These are phyloP conservation scores for Diaporthe australafricana DNA, from an alignment of 2,329 filamentous ascomycete genomes.

Conservation along the genomic window DNA sequence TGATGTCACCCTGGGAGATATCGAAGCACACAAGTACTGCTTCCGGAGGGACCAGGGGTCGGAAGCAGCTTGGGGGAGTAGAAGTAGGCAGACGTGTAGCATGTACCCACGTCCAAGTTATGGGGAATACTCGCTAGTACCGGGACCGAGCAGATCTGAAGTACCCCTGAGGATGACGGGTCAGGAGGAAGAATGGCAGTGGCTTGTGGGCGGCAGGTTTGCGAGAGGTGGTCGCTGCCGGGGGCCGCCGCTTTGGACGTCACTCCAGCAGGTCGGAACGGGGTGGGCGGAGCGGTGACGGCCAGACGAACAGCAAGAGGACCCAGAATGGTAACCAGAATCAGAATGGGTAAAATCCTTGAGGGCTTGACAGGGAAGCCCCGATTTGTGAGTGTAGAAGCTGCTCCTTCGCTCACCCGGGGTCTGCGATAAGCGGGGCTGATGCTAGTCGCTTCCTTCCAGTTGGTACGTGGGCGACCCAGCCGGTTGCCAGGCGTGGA, in stretches of 20 bases:
- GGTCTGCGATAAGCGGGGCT: conserved; percentile 33
- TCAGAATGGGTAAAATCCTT: conserved; percentile 32
- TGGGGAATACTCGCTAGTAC: conserved; percentile 20
- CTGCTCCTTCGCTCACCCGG: conserved; percentile 18
- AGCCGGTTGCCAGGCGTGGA: conserved; percentile 16
- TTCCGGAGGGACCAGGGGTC: neutral
- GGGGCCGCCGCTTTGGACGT: conserved; percentile 5
- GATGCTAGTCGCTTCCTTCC: conserved; percentile 23
- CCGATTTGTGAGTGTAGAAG: conserved; percentile 2
- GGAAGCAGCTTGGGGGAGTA: conserved; percentile 9
- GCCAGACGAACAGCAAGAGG: neutral
- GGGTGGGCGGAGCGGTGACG: conserved; percentile 26
- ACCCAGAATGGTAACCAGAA: conserved; percentile 6
- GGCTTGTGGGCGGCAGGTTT: conserved; percentile 7
- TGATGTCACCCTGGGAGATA: conserved; percentile 26
- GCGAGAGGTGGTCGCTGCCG: conserved; percentile 21
- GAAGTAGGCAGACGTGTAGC: conserved; percentile 25
- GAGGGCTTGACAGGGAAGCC: conserved; percentile 19
- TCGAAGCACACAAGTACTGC: conserved; percentile 1
- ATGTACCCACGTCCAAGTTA: conserved; percentile 24
- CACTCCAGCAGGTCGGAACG: conserved; percentile 13
- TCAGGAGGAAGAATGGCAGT: conserved; percentile 21
- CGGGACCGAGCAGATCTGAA: conserved; percentile 14
- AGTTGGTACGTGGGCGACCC: conserved; percentile 4
- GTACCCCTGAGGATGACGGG: conserved; percentile 18